Base-by-base conservation (phyloP, 495 filamentous ascomycete species). In the Tuber brumale region DNA sequence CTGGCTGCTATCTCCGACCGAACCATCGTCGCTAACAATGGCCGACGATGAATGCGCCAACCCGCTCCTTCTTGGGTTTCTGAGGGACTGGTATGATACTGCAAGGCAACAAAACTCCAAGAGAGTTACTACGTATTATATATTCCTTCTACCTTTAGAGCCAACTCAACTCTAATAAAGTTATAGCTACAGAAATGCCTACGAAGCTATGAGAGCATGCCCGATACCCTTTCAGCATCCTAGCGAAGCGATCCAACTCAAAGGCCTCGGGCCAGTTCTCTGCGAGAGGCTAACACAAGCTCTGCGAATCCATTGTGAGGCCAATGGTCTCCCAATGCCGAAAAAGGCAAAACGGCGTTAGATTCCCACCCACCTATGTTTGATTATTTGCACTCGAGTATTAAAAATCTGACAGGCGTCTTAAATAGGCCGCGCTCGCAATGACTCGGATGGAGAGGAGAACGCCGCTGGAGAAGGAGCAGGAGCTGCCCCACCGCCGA, bases 51-150 rank as follows among this genome's bases (percentile, higher is more conserved):
- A 81, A 35, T 91, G 90, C 78, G 89, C 91, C 31, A 96, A 96
- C 81, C 91, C 93, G 19, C 86, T 94, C 44, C 87, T 94, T 7
- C 86, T 94, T 70, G 84, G 85, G 74, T 96, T 91, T 89, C 88
- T 96, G 73, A 90, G 91, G 76, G 92, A 94, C 85, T 94, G 92
- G 91, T 87, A 90, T 66, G 92, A 94, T n/a, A 83, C 87, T 37
- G 93, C 92, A 0, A 87, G 88, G 69, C 89, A 93, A 77, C 88
- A 88, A 12, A 93, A 92, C 81, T 87, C 88, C 45, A 94, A 93
- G 81, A 91, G 91, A 66, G 86, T 89, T 23, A 89, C 87, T 70
- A 89, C 89, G 83, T 90, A 39, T 43, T 84, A 66, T 5, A 31
- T 12, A 35, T 66, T 66, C 57, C 27, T 18, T 19, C 14, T 27